phyloP scores from a whole-genome alignment of 2,329 filamentous ascomycete genomes.

The Xylariaceae sp. region DNA sequence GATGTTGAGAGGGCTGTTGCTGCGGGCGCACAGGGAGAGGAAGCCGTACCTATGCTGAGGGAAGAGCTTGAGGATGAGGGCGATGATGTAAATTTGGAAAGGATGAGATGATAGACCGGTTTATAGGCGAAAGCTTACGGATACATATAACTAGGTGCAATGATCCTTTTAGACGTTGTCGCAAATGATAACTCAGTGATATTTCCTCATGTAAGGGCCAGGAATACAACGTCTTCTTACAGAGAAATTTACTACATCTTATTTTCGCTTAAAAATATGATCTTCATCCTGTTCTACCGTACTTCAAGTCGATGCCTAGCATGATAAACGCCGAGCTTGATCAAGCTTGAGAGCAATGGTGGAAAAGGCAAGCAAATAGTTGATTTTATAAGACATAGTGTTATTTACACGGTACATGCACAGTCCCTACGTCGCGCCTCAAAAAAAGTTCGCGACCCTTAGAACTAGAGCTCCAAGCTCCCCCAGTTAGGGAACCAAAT shows the following conservation, averaged over 20 bases:
- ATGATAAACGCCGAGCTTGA: too few relatives aligned
- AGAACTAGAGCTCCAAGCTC: conserved; percentile 37
- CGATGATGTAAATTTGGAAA: conserved; percentile 30
- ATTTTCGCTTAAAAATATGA: too few relatives aligned
- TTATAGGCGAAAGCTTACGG: neutral
- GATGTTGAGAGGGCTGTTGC: conserved; percentile 45
- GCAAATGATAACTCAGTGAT: too few relatives aligned
- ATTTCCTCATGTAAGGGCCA: too few relatives aligned
- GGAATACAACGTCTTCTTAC: too few relatives aligned
- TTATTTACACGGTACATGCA: conserved; percentile 27
- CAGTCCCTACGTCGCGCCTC: conserved; percentile 36
- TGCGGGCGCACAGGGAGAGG: conserved; percentile 32
- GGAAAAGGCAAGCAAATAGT: neutral
- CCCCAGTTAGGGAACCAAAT: conserved; percentile 28
- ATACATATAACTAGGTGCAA: neutral
- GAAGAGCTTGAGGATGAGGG: conserved; percentile 38
- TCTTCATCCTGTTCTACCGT: too few relatives aligned
- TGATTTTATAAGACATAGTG: conserved; percentile 3
- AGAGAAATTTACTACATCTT: too few relatives aligned
- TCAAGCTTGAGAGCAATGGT: too few relatives aligned
- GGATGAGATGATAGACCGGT: conserved; percentile 4
- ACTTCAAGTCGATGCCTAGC: too few relatives aligned
- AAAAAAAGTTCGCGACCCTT: conserved; percentile 44
- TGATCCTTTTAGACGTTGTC: too few relatives aligned
- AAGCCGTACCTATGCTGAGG: conserved; percentile 18